Conservation (phyloP, 2,329 filamentous ascomycete genomes). For the Colletotrichum sp. region DNA sequence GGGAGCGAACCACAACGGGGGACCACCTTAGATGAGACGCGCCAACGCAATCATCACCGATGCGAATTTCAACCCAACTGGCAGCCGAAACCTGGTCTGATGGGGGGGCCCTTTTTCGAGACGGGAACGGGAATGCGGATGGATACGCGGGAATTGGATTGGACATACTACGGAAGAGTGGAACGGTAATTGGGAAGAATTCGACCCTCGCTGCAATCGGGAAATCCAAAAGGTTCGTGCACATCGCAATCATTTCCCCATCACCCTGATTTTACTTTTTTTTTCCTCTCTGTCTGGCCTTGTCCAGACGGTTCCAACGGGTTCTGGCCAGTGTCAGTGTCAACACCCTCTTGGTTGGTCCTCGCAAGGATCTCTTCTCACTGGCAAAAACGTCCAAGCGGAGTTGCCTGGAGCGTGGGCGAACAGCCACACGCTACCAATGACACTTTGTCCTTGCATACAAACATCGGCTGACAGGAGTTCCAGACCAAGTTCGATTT, state of each 20-base stretch:
- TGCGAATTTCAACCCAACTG: background rate
- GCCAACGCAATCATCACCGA: conserved; percentile 1
- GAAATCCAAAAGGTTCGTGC: background rate
- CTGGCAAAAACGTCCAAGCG: background rate
- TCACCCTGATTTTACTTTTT: background rate
- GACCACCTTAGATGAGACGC: conserved; percentile 3
- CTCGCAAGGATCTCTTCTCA: background rate
- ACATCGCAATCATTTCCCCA: background rate
- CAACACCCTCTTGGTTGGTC: background rate
- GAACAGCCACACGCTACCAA: background rate
- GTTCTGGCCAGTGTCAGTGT: background rate
- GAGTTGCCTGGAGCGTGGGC: background rate
- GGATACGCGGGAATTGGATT: background rate
- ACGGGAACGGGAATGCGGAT: background rate
- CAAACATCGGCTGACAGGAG: conserved; percentile 16
- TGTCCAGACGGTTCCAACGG: background rate
- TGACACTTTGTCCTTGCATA: conserved; percentile 4
- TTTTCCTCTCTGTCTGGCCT: background rate
- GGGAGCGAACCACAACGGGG: background rate
- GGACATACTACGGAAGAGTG: background rate
- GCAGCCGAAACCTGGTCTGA: background rate
- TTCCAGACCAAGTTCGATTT: conserved; percentile 15
- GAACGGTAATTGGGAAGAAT: background rate
- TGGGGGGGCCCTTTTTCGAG: background rate
- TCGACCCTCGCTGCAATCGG: background rate